phyloP scores from a whole-genome alignment of 2,329 filamentous ascomycete genomes.

The Cryphonectria nitschkei region DNA sequence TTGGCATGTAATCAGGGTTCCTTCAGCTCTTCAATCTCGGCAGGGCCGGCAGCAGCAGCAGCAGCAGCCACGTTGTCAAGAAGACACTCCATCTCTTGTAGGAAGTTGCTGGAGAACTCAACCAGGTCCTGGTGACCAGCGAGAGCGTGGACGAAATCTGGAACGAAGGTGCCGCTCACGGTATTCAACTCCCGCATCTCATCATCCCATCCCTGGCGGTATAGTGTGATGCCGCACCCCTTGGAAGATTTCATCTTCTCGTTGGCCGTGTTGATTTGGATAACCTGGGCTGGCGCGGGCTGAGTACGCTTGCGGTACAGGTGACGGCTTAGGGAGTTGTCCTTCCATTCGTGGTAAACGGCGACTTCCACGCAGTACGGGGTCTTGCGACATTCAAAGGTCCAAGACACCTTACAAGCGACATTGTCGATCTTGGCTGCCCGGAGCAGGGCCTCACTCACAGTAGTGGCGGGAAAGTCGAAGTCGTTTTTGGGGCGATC shows the following conservation, averaged over 20 bases:
- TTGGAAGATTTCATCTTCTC: conserved; percentile 15
- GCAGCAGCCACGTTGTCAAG: conserved; percentile 10
- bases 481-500: conserved; percentile 7
- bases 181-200: conserved; percentile 31
- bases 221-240: conserved; percentile 30
- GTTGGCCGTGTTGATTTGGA: conserved; percentile 17
- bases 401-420: conserved; percentile 40
- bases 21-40: not conserved
- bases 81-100: conserved; percentile 21
- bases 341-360: conserved; percentile 40
- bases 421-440: conserved; percentile 35
- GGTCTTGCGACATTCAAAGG: conserved; percentile 37
- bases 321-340: not conserved
- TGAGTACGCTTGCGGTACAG: not conserved
- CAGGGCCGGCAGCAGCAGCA: too few species aligned
- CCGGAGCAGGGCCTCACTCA: conserved; percentile 3
- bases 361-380: conserved; percentile 42
- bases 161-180: conserved; percentile 11
- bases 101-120: conserved; percentile 1
- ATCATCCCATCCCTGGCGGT: conserved; percentile 25
- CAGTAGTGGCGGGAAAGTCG: conserved; percentile 12
- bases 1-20: not conserved
- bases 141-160: conserved; percentile 16
- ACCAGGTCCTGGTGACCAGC: not conserved
- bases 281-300: not conserved